Conservation (phyloP, 139 green algal genomes). For the Raphidocelis subcapitata region DNA sequence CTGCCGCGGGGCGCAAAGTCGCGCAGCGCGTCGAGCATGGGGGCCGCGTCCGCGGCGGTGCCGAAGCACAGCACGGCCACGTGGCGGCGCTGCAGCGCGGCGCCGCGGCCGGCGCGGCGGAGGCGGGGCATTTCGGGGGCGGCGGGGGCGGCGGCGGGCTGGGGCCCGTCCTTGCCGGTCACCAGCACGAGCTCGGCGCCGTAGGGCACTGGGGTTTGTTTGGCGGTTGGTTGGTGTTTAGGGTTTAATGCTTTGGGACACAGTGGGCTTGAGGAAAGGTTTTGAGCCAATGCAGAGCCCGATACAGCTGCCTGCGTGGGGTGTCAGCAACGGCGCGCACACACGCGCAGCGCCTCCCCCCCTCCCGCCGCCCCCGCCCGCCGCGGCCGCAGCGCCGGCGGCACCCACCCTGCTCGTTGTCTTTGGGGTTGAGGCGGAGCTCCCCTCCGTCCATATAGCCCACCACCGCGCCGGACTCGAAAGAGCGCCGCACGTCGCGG, state of each 20-base stretch:
- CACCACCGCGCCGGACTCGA: constrained; percentile 13
- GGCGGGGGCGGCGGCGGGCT: no score
- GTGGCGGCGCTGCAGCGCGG: background rate
- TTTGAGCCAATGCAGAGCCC: no score
- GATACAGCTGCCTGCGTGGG: no score
- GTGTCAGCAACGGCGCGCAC: no score
- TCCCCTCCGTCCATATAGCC: constrained; percentile 13
- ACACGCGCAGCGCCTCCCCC: no score
- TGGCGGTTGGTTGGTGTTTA: no score
- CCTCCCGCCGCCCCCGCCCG: no score
- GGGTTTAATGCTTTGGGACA: no score
- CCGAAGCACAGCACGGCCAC: constrained; percentile 19
- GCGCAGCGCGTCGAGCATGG: background rate
- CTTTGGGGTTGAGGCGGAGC: constrained; percentile 29
- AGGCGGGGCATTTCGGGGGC: background rate
- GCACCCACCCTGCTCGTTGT: no score
- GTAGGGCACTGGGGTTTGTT: constrained; percentile 2
- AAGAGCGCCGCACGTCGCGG: constrained; percentile 22
- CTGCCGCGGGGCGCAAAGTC: constrained; percentile 19
- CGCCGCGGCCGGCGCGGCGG: background rate
- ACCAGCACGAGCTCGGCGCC: constrained; percentile 30
- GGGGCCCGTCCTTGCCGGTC: background rate
- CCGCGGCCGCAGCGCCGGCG: no score
- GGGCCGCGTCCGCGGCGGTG: background rate
- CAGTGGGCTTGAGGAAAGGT: no score